Conservation (phyloP, 2,329 filamentous ascomycete genomes). For the Diaporthe citrichinensis region DNA sequence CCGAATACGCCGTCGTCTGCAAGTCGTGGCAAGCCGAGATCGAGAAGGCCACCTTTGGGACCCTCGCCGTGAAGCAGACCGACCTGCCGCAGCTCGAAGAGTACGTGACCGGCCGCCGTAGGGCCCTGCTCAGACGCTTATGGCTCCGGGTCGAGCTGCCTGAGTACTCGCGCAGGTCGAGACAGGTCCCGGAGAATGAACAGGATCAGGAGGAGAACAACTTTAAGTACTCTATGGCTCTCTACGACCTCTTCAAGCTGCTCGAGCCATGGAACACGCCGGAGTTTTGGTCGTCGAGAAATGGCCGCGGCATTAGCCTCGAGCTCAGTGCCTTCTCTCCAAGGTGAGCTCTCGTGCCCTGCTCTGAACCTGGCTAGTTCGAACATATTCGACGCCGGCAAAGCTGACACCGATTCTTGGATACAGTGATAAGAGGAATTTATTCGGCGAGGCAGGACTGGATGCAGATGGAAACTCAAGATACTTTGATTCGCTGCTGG, state of each 20-base stretch:
- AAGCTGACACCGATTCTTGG: not conserved
- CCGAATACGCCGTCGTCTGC: conserved; percentile 48
- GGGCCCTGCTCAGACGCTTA: conserved; percentile 44
- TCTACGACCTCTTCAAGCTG: conserved; percentile 47
- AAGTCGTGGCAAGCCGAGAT: conserved; percentile 47
- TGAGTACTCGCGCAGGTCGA: conserved; percentile 42
- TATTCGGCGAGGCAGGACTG: conserved; percentile 44
- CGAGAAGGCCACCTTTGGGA: conserved; percentile 46
- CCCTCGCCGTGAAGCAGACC: conserved; percentile 43
- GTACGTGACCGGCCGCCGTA: conserved; percentile 43
- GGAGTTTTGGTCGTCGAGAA: conserved; percentile 26
- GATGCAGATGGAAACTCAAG: conserved; percentile 46
- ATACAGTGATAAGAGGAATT: conserved; percentile 41
- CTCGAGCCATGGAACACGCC: conserved; percentile 45
- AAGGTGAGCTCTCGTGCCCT: conserved; percentile 30
- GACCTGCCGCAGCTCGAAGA: conserved; percentile 45
- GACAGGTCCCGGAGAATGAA: conserved; percentile 44
- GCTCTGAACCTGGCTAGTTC: no score
- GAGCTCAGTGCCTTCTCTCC: conserved; percentile 47
- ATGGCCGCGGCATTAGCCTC: conserved; percentile 43
- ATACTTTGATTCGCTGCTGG: conserved; percentile 46
- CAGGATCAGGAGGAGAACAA: conserved; percentile 48
- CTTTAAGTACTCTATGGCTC: conserved; percentile 44
- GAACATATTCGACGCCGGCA: not conserved
- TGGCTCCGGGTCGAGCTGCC: conserved; percentile 46